phyloP scores from a whole-genome alignment of 2,329 filamentous ascomycete species.

The Ophiostoma tasmaniense region DNA sequence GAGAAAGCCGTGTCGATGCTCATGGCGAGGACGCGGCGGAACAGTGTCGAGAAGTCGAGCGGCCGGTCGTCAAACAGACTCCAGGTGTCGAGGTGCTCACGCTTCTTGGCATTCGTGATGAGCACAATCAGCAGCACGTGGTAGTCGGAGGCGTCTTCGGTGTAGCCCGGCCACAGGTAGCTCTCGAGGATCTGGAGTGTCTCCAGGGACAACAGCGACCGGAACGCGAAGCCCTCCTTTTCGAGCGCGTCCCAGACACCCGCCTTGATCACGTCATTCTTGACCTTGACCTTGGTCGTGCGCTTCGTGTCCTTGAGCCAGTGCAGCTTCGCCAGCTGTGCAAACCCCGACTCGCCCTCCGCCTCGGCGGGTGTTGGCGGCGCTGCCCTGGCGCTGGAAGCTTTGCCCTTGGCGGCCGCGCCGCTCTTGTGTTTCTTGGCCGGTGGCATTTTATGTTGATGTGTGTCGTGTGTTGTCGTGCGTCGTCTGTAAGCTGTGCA shows the following conservation, averaged over 20 bases:
- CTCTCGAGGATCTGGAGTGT: constrained; percentile 81
- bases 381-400: constrained; percentile 28
- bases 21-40: constrained; percentile 83
- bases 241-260: constrained; percentile 86
- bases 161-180: constrained; percentile 92
- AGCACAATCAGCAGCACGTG: constrained; percentile 82
- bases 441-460: constrained; percentile 40
- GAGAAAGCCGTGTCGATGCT: constrained; percentile 63
- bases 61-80: constrained; percentile 68
- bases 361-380: constrained; percentile 46
- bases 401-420: constrained; percentile 28
- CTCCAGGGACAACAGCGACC: constrained; percentile 73
- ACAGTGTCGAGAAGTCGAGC: constrained; percentile 78
- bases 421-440: constrained; percentile 51
- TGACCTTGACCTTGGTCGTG: constrained; percentile 59
- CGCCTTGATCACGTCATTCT: constrained; percentile 76
- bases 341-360: constrained; percentile 63
- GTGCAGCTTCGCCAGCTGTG: constrained; percentile 70
- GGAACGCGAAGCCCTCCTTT: constrained; percentile 67
- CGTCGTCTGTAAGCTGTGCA: neutral
- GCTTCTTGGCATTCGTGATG: constrained; percentile 78
- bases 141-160: constrained; percentile 79
- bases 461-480: neutral
- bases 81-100: constrained; percentile 84
- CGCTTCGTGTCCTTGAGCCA: constrained; percentile 66